Conservation (phyloP, 2,329 filamentous ascomycete species). For the Thelonectria rubi region DNA sequence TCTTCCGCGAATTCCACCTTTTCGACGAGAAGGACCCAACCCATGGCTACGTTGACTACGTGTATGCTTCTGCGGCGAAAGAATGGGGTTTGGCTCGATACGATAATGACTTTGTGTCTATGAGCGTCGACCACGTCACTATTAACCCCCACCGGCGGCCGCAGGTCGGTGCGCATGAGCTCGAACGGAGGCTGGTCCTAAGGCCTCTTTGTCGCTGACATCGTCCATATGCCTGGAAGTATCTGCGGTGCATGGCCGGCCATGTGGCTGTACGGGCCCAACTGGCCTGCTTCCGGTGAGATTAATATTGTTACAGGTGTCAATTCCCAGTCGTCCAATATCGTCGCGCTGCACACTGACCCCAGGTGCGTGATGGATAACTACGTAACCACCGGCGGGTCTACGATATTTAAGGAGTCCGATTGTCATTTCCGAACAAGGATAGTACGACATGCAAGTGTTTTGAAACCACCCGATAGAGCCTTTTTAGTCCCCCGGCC, state of each 20-base stretch:
- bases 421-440: too few species aligned
- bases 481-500: too few species aligned
- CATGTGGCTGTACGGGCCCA: conserved; percentile 68
- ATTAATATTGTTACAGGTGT: conserved; percentile 80
- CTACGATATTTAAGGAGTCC: conserved; percentile 52
- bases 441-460: too few species aligned
- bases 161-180: conserved; percentile 70
- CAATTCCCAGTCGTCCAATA: conserved; percentile 63
- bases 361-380: conserved; percentile 62
- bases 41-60: conserved; percentile 73
- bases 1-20: conserved; percentile 60
- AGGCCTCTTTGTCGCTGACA: conserved; percentile 73
- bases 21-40: conserved; percentile 68
- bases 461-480: too few species aligned
- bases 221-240: conserved; percentile 70
- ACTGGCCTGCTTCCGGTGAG: conserved; percentile 72
- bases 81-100: conserved; percentile 62
- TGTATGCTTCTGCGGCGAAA: conserved; percentile 61
- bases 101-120: conserved; percentile 61
- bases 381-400: conserved; percentile 53
- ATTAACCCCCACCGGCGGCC: conserved; percentile 54
- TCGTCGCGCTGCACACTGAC: conserved; percentile 71
- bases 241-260: conserved; percentile 74
- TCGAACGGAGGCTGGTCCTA: conserved; percentile 69
- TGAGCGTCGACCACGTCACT: conserved; percentile 70